Evolutionary conservation across 345 rosid species (phyloP).

Genomic region (Populus alba): DNA sequence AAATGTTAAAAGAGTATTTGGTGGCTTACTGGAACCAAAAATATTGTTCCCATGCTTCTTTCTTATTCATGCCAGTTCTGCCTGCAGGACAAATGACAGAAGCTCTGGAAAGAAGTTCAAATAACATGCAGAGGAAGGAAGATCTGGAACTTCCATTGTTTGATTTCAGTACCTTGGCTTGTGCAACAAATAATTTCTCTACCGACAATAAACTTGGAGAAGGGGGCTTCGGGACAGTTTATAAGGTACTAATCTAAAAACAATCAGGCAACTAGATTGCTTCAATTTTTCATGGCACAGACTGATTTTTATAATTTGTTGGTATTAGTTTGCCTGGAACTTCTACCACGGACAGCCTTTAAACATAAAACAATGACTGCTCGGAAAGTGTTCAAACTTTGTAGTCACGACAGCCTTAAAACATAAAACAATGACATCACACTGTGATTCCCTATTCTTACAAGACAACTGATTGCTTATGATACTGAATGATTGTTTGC

Average conservation of each 20-base stretch:
- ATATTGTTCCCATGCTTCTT: no score
- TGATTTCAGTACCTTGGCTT: neutral
- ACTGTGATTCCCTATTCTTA: no score
- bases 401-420: no score
- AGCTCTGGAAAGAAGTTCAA: neutral
- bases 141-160: neutral
- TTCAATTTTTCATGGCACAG: neutral
- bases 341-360: neutral
- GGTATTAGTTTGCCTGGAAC: no score
- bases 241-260: neutral
- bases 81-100: neutral
- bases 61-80: neutral
- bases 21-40: no score
- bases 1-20: no score
- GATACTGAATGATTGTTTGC: no score
- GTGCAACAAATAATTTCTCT: neutral
- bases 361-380: neutral
- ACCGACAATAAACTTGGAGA: neutral
- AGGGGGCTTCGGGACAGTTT: constrained; percentile 14
- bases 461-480: no score
- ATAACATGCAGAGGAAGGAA: neutral
- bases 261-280: neutral
- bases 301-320: neutral
- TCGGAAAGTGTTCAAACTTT: neutral
- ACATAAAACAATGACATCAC: no score